phyloP scores from a whole-genome alignment of 106 monocot species.

The Alisma plantagoaquatica region DNA sequence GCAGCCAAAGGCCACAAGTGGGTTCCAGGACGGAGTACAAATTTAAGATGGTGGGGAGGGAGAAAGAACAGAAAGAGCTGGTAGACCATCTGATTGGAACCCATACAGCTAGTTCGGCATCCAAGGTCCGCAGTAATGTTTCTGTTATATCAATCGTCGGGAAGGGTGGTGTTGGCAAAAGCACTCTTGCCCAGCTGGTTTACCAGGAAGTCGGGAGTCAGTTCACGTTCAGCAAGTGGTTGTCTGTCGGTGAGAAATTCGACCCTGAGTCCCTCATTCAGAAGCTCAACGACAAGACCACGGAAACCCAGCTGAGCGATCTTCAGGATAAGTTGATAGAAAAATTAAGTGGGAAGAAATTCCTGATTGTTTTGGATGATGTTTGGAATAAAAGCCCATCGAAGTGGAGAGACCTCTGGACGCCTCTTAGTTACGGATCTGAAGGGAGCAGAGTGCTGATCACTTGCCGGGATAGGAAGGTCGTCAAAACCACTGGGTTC shows the following conservation, averaged over 20 bases:
- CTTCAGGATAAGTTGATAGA: neutral
- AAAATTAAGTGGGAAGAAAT: neutral
- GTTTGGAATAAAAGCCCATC: neutral
- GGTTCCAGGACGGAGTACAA: no score
- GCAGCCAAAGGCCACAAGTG: no score
- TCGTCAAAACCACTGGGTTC: neutral
- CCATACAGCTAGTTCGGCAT: neutral
- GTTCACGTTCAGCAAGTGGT: neutral
- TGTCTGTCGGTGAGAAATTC: neutral
- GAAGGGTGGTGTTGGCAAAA: neutral
- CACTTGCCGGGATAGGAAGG: neutral
- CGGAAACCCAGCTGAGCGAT: neutral
- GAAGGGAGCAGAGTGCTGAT: neutral
- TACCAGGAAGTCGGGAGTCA: neutral
- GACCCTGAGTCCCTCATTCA: no score
- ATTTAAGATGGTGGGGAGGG: neutral
- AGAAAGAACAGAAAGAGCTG: neutral
- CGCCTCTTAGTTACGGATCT: neutral
- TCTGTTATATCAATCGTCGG: neutral
- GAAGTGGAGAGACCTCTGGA: neutral
- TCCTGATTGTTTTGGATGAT: slow-evolving; percentile 2
- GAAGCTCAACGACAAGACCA: neutral
- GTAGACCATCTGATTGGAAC: neutral
- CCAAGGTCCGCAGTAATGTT: neutral
- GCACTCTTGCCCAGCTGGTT: neutral